Evolutionary conservation across 805 yeast species (phyloP).

Genomic region (Sugiyamaella americana): DNA sequence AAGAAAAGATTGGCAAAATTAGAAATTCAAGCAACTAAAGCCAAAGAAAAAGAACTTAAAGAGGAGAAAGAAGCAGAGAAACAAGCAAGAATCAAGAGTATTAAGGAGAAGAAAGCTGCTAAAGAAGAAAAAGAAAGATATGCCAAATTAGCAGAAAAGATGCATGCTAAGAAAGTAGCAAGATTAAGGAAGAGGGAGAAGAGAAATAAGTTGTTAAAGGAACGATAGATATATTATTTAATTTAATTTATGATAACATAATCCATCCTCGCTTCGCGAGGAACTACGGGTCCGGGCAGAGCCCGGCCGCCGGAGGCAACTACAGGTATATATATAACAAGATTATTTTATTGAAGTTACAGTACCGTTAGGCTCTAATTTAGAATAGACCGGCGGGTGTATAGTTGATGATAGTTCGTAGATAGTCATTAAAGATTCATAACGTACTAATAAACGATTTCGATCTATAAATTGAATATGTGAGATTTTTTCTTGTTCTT

Average conservation of each 20-base stretch:
- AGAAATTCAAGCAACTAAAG: slow-evolving; percentile 61
- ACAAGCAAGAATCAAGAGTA: slow-evolving; percentile 35
- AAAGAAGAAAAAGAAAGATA: slow-evolving; percentile 87
- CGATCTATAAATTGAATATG: slow-evolving; percentile 5
- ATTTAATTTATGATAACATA: background rate
- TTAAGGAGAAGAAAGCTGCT: slow-evolving; percentile 67
- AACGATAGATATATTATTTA: slow-evolving; percentile 46
- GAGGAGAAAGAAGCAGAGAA: slow-evolving; percentile 66
- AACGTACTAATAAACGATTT: slow-evolving; percentile 5
- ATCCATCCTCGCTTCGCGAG: too few relatives aligned
- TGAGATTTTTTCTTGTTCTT: background rate
- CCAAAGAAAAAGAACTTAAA: slow-evolving; percentile 63
- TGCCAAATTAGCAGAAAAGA: slow-evolving; percentile 71
- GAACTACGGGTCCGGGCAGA: too few relatives aligned
- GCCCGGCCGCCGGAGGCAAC: too few relatives aligned
- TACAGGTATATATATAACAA: background rate
- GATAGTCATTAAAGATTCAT: background rate
- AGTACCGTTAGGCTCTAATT: slow-evolving; percentile 1
- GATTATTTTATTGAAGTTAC: background rate
- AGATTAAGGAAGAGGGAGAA: slow-evolving; percentile 86
- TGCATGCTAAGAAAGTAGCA: slow-evolving; percentile 90
- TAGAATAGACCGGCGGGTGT: slow-evolving; percentile 1
- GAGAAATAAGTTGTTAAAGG: slow-evolving; percentile 89
- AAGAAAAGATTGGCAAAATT: slow-evolving; percentile 59
- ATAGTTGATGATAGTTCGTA: slow-evolving; percentile 1